Evolutionary conservation across 2,329 filamentous ascomycete species (phyloP).

Genomic region (Biscogniauxia mediterranea): DNA sequence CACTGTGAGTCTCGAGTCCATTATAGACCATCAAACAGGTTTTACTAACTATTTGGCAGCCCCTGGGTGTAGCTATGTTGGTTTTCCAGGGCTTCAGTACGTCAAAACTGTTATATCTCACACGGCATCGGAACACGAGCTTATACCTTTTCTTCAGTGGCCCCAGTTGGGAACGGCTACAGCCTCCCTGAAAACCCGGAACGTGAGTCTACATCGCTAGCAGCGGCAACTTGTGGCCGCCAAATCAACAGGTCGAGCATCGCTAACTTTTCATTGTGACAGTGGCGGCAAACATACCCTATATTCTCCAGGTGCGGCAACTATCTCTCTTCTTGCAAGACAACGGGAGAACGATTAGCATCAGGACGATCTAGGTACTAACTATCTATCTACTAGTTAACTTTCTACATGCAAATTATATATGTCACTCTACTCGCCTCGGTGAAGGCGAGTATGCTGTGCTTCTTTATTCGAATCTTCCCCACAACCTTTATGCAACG

Average conservation of each 20-base stretch:
- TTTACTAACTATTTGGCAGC: conserved; percentile 9
- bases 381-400: conserved; percentile 13
- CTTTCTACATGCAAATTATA: conserved; percentile 19
- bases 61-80: conserved; percentile 18
- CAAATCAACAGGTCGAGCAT: too few species aligned
- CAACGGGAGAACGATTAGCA: not conserved
- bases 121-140: conserved; percentile 1
- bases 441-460: conserved; percentile 22
- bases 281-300: conserved; percentile 17
- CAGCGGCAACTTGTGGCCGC: not conserved
- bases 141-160: conserved; percentile 3
- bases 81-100: conserved; percentile 18
- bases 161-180: conserved; percentile 18
- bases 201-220: conserved; percentile 5
- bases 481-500: conserved; percentile 13
- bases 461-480: conserved; percentile 22
- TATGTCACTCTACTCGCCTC: conserved; percentile 19
- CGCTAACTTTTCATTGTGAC: not conserved
- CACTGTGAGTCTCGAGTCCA: conserved; percentile 11
- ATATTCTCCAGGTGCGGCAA: conserved; percentile 17
- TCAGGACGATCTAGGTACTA: not conserved
- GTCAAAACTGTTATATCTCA: not conserved
- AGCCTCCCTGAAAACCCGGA: conserved; percentile 13
- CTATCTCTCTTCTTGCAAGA: not conserved
- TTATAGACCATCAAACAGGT: not conserved